Base-by-base conservation (phyloP, 345 rosid genomes). In the Gossypium thurberi region DNA sequence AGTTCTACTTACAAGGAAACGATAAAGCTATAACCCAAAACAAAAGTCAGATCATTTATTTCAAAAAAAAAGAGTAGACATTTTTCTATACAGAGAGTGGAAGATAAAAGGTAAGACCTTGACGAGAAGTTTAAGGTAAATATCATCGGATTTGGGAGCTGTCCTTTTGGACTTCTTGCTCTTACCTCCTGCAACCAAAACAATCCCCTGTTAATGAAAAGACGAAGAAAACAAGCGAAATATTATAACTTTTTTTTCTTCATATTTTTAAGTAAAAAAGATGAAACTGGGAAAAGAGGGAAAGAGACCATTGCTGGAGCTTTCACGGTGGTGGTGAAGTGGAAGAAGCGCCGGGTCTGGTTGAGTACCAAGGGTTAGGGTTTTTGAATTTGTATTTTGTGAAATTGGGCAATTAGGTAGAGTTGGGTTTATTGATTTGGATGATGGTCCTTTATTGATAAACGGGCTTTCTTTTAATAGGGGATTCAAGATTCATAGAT, bases 151-250 rank as follows among this genome's bases (percentile, higher is more conserved):
- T 65, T 91, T 93, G 3, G 98, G 96, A 0, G 93, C 96, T 0
- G 88, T 93, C 60, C 98, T 81, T 76, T 82, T 90, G 59, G 98
- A 83, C 82, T 91, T 91, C 86, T 91, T 96, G 79, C 90, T 85
- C 93, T 96, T 91, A 71, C 98, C 97, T 85, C 97, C 99, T 10
- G 97, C 97, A 60, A 87, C 80, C 82, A 95, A 70, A 86, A 93
- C 97, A 77, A 95, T 87, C 20, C 99, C 99, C 99, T 93, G 83
- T 40, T 71, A 11, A 4, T 63, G 10, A 33, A 66, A 65, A 65
- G 28, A 46, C 17, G n/a, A n/a, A 21, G 75, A 75, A 72, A 21
- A 78, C 71, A 51, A 37, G n/a, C 20, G n/a, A 37, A 13, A 65
- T 1, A 21, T 43, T 21, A 53, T 5, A 37, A 44, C 11, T 3